Percentiles rank a stretch among this genome's conserved stretches.
Evolutionary conservation across 192 early-diverging fungal genomes (phyloP).

Genomic region (Helicostylum pulchrum): DNA sequence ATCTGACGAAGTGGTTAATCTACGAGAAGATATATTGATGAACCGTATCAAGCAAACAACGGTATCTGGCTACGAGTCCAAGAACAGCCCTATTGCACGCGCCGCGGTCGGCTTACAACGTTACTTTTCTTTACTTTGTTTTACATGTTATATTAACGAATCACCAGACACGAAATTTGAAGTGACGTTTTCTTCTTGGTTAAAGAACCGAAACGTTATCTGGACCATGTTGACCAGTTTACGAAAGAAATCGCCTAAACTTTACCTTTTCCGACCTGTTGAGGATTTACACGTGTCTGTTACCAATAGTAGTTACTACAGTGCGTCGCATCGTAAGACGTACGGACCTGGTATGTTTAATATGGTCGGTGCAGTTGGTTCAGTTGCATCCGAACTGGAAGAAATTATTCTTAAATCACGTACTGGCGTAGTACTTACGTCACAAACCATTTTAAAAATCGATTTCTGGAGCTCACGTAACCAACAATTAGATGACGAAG

Average conservation of each 20-base stretch:
- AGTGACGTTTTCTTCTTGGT: constrained; percentile 31
- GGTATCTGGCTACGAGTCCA: constrained; percentile 19
- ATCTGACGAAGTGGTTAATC: constrained; percentile 55
- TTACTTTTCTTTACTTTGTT: constrained; percentile 58
- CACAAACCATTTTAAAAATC: constrained; percentile 59
- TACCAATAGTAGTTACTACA: constrained; percentile 3
- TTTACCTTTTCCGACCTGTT: constrained; percentile 54
- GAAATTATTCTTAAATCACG: constrained; percentile 53
- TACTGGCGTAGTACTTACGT: constrained; percentile 51
- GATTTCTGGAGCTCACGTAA: constrained; percentile 48
- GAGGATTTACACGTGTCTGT: constrained; percentile 44
- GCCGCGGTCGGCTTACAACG: constrained; percentile 53
- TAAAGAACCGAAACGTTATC: constrained; percentile 46
- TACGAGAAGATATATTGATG: constrained; percentile 57
- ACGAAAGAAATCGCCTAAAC: constrained; percentile 37
- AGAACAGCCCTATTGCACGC: constrained; percentile 29
- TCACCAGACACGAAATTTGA: constrained; percentile 17
- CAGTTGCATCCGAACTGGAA: constrained; percentile 49
- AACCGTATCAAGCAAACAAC: constrained; percentile 54
- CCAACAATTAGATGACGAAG: constrained; percentile 15
- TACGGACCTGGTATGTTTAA: constrained; percentile 32
- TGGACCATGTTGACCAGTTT: constrained; percentile 52
- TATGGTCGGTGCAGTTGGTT: constrained; percentile 20
- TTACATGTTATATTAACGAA: constrained; percentile 52
- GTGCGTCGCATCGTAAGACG: background rate